A percentile compares a stretch with the other conserved stretches of the same genome.
Conservation (phyloP, 192 early-diverging fungal species). For the Spizellomyces sp. region DNA sequence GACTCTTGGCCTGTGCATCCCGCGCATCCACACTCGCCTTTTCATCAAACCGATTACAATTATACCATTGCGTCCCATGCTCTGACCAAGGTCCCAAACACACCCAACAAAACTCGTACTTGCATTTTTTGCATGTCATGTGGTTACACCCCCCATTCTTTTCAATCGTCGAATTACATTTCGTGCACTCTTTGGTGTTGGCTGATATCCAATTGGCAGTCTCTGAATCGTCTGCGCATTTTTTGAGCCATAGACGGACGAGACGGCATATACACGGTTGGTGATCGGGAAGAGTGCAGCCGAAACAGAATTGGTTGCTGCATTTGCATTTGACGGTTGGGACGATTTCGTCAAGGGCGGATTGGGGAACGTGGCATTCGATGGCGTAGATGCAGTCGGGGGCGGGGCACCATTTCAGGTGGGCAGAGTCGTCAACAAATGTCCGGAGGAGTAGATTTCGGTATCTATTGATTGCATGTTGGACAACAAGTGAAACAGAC, state of each 20-base stretch:
- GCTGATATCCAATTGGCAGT: constrained; percentile 97
- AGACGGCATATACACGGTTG: constrained; percentile 85
- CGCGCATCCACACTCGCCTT: constrained; percentile 82
- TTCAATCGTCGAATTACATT: constrained; percentile 94
- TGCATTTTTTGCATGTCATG: constrained; percentile 98
- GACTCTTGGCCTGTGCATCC: constrained; percentile 83
- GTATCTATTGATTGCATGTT: constrained; percentile 54
- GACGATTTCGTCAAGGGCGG: constrained; percentile 70
- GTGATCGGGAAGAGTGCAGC: constrained; percentile 84
- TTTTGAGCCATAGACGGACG: constrained; percentile 87
- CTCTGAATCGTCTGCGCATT: constrained; percentile 97
- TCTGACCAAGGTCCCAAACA: constrained; percentile 97
- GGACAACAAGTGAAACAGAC: neutral
- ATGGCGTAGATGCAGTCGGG: constrained; percentile 95
- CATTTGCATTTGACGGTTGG: constrained; percentile 88
- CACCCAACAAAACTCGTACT: constrained; percentile 99
- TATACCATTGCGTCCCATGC: constrained; percentile 95
- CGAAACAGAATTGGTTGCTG: constrained; percentile 87
- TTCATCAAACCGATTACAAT: constrained; percentile 97
- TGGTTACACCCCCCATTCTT: constrained; percentile 99
- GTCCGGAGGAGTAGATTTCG: constrained; percentile 76
- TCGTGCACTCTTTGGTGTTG: constrained; percentile 87
- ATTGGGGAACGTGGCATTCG: constrained; percentile 79
- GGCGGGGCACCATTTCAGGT: constrained; percentile 90
- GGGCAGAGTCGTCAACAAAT: constrained; percentile 88